Conservation (phyloP, 345 rosid species). For the Citrus sp. region DNA sequence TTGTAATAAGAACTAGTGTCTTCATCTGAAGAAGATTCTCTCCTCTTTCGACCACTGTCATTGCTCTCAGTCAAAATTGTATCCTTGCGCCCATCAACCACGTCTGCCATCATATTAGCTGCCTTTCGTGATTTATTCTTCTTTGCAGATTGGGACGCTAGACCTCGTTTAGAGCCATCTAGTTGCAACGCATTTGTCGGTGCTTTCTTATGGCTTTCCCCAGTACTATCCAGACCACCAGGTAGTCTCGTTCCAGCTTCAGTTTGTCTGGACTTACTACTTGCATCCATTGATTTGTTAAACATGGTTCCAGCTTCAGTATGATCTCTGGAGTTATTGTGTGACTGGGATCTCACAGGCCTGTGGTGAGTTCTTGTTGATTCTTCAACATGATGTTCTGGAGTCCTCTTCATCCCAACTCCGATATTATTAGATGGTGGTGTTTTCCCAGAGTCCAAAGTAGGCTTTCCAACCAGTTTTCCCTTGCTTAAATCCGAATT, state of each 20-base stretch:
- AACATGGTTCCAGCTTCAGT: slow-evolving; percentile 44
- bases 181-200: slow-evolving; percentile 26
- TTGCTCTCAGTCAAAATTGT: slow-evolving; percentile 33
- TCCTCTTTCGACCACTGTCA: slow-evolving; percentile 43
- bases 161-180: slow-evolving; percentile 55
- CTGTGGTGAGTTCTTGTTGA: slow-evolving; percentile 36
- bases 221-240: slow-evolving; percentile 55
- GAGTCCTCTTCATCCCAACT: slow-evolving; percentile 43
- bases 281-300: slow-evolving; percentile 41
- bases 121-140: slow-evolving; percentile 46
- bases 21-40: slow-evolving; percentile 57
- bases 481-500: slow-evolving; percentile 50
- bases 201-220: slow-evolving; percentile 60
- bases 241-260: slow-evolving; percentile 44
- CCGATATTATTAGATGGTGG: slow-evolving; percentile 41
- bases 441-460: slow-evolving; percentile 47
- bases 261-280: slow-evolving; percentile 48
- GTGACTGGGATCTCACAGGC: slow-evolving; percentile 48
- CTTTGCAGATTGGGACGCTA: slow-evolving; percentile 36
- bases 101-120: slow-evolving; percentile 27
- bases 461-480: slow-evolving; percentile 51
- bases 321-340: slow-evolving; percentile 38
- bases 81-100: slow-evolving; percentile 48
- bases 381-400: slow-evolving; percentile 54
- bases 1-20: slow-evolving; percentile 61